Evolutionary conservation across 768 basidiomycete species (phyloP), one percentile per base, ranked within the genome.

Genomic region (Pleurotus platypus): DNA sequence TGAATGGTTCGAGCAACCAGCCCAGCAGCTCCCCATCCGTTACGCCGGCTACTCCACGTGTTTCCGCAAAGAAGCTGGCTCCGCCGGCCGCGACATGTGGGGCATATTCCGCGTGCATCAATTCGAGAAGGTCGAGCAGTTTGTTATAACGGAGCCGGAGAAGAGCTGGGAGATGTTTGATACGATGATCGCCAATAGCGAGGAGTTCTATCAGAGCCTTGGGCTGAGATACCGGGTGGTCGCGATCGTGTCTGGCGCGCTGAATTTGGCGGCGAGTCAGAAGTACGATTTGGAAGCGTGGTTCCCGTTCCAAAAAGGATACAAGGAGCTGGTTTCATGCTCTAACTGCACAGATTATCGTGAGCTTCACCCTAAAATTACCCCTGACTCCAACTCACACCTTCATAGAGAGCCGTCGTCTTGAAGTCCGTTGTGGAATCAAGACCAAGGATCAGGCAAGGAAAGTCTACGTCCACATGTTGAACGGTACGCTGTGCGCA

Each of bases 61-160:
- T 72, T 99, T 99, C 88, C 87, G 97, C 26, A 98, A 98, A 75
- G 97, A 99, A 76, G 97, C 97, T 2, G 97, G 97, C 35, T 90
- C 94, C 2, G 94, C 94, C 6, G 97, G 97, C 3, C 89, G 94
- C 56, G 97, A 99, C 64, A 98, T 96, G 81, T 98, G 97, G 94
- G 97, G 97, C 57, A 98, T 98, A 73, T 99, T 99, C 86, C 92
- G 97, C 20, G 96, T 99, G 55, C 97, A 99, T 69, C 97, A 99
- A 73, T 99, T 99, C 63, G 97, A 99, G 75, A 99, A 99, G 78
- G 83, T 99, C 53, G 97, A 99, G 70, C 86, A 98, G 78, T 98
- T 98, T 73, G 87, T 90, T 75, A 82, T 99, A 64, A 98, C 96
- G 5, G 89, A 93, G 22, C 95, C 97, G 0, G 89, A 91, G 62